Percentiles rank a stretch among this genome's conserved stretches.
Evolutionary conservation across 1,139 yeast species (phyloP).

Genomic region (Saccharomyces hybrid): DNA sequence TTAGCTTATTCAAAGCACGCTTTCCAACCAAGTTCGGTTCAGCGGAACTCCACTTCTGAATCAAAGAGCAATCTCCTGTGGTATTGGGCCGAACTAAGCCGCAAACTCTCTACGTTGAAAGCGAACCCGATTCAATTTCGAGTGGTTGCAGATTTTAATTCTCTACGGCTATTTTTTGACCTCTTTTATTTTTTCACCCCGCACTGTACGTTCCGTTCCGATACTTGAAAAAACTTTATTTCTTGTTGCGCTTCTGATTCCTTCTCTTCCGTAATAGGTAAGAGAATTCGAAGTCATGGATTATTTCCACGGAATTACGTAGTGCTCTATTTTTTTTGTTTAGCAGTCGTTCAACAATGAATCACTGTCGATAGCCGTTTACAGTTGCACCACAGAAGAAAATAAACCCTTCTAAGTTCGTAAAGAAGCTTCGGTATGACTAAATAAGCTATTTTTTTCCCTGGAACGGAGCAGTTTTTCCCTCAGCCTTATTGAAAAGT

Average conservation of each 20-base stretch:
- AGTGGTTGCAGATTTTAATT: background rate
- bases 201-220: background rate
- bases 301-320: too few relatives aligned
- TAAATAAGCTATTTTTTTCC: too few relatives aligned
- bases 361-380: too few relatives aligned
- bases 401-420: too few relatives aligned
- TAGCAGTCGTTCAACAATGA: too few relatives aligned
- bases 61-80: background rate
- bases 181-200: background rate
- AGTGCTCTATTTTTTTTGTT: too few relatives aligned
- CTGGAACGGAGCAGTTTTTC: too few relatives aligned
- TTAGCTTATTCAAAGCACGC: background rate
- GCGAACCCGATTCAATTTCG: background rate
- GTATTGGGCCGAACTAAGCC: background rate
- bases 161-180: background rate
- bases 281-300: too few relatives aligned
- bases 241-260: background rate
- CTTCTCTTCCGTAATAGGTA: too few relatives aligned
- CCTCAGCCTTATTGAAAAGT: too few relatives aligned
- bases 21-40: background rate
- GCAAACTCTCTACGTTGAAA: background rate
- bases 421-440: too few relatives aligned
- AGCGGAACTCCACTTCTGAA: background rate
- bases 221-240: background rate
- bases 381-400: too few relatives aligned